phyloP scores from a whole-genome alignment of 768 basidiomycete genomes.

The Sarcodon sp. region DNA sequence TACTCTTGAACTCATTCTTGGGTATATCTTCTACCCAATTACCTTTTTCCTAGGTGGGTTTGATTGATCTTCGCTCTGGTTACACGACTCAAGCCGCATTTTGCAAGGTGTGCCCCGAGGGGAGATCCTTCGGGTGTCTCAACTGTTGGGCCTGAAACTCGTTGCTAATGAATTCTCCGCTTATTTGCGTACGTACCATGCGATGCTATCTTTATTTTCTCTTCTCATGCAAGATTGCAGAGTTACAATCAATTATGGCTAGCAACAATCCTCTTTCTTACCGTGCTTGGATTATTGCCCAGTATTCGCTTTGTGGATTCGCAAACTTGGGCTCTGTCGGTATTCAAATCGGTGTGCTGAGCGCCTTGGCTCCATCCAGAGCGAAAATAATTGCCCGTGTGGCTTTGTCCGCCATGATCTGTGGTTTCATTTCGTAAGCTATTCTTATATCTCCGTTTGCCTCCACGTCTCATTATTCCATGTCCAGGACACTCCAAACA shows the following conservation, averaged over 20 bases:
- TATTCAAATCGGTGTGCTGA: constrained; percentile 72
- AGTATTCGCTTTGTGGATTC: constrained; percentile 86
- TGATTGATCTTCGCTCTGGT: background rate
- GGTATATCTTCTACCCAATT: constrained; percentile 83
- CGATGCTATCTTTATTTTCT: background rate
- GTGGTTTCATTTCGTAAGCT: constrained; percentile 45
- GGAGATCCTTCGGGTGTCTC: constrained; percentile 76
- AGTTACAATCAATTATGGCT: constrained; percentile 34
- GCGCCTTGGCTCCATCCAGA: constrained; percentile 56
- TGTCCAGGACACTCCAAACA: constrained; percentile 14
- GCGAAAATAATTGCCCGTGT: constrained; percentile 58
- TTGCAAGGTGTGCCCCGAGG: constrained; percentile 48
- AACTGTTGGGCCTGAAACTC: constrained; percentile 77
- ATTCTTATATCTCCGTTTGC: background rate
- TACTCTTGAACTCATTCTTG: constrained; percentile 73
- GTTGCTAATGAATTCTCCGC: constrained; percentile 83
- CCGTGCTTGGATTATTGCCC: constrained; percentile 72
- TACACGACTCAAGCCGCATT: constrained; percentile 8
- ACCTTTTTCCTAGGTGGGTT: constrained; percentile 53
- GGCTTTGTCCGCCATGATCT: constrained; percentile 58
- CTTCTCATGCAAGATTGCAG: constrained; percentile 6
- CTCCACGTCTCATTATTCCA: background rate
- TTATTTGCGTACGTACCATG: constrained; percentile 29
- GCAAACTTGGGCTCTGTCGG: constrained; percentile 80
- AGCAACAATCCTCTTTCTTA: constrained; percentile 42